phyloP scores from a whole-genome alignment of 1,284 basidiomycete genomes.

The Gastroboletus turbinatus region DNA sequence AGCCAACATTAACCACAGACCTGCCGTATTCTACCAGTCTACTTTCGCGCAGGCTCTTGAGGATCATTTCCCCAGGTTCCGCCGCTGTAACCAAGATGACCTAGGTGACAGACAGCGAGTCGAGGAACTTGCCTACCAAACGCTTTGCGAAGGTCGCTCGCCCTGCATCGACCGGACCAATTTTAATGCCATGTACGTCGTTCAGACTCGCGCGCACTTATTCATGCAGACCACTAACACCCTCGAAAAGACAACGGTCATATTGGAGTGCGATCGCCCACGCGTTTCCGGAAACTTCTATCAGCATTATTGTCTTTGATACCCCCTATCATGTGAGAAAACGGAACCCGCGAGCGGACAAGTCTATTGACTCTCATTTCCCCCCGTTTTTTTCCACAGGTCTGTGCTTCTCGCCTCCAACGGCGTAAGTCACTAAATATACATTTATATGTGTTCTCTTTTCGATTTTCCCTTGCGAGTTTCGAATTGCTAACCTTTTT shows the following conservation, averaged over 20 bases:
- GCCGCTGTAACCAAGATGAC: conserved; percentile 72
- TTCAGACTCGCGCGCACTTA: neutral
- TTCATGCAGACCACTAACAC: conserved; percentile 4
- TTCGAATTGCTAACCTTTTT: conserved; percentile 6
- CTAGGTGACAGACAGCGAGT: conserved; percentile 54
- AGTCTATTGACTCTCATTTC: conserved; percentile 14
- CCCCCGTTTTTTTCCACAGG: conserved; percentile 1
- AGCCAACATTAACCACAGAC: neutral
- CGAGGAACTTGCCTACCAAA: conserved; percentile 51
- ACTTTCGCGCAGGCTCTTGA: conserved; percentile 70
- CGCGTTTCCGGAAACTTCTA: conserved; percentile 55
- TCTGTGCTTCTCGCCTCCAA: conserved; percentile 22
- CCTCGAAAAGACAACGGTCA: conserved; percentile 53
- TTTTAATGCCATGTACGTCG: conserved; percentile 59
- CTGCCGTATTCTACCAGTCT: conserved; percentile 38
- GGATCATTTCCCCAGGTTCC: conserved; percentile 53
- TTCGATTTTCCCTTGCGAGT: conserved; percentile 1
- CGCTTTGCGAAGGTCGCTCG: conserved; percentile 53
- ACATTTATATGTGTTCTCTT: too few relatives aligned
- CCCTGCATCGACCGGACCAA: conserved; percentile 77
- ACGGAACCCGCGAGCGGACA: conserved; percentile 19
- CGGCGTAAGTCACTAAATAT: conserved; percentile 28
- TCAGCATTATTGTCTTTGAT: conserved; percentile 73
- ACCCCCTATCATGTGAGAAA: conserved; percentile 66
- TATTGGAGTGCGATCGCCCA: conserved; percentile 70